Conservation (phyloP, 345 rosid genomes). For the Eucalyptus marginata region DNA sequence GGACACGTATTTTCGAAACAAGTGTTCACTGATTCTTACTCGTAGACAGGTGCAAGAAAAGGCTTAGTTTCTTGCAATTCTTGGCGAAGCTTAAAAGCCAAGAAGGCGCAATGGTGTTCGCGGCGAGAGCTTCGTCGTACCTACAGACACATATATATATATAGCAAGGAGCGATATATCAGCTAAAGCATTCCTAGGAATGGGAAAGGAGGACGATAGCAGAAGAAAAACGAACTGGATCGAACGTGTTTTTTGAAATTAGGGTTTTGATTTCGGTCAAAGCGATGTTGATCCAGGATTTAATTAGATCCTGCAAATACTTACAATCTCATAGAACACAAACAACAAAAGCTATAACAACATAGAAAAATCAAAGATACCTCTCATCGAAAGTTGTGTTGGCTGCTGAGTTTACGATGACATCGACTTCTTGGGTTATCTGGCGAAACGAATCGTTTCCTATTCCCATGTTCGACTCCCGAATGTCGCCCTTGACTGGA, state of each 20-base stretch:
- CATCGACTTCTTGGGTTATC: slow-evolving; percentile 6
- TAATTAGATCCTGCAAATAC: not conserved
- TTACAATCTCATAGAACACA: not conserved
- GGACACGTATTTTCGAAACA: not conserved
- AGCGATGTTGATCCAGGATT: not conserved
- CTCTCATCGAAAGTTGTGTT: not conserved
- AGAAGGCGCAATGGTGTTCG: not conserved
- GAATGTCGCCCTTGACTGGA: not conserved
- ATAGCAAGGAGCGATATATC: not conserved
- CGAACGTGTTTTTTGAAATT: not conserved
- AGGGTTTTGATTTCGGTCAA: not conserved
- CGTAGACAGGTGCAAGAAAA: slow-evolving; percentile 15
- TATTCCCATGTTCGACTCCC: slow-evolving; percentile 1
- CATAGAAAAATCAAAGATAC: not conserved
- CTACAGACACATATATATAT: not conserved
- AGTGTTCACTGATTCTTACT: not conserved
- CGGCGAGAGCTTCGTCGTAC: slow-evolving; percentile 5
- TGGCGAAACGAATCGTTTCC: not conserved
- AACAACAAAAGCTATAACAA: not conserved
- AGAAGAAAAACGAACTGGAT: not conserved
- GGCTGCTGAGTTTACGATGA: slow-evolving; percentile 20
- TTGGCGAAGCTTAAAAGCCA: slow-evolving; percentile 1
- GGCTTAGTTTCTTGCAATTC: slow-evolving; percentile 8
- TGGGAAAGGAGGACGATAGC: not conserved
- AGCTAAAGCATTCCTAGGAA: not conserved